Base-by-base conservation (phyloP, 805 yeast genomes). In the Sungouiozyma ichnusensis region DNA sequence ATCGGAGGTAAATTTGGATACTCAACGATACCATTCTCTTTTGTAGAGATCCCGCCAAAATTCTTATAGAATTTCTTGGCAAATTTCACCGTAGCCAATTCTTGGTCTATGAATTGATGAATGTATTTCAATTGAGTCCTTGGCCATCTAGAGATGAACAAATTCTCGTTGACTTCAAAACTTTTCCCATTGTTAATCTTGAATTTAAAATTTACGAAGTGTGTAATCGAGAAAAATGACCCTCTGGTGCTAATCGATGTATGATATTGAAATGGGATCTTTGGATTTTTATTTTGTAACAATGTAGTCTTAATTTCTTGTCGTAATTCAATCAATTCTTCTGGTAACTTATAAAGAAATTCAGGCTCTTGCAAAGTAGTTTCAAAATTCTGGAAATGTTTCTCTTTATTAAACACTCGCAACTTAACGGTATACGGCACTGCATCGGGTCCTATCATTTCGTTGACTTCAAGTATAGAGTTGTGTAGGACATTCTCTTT, bases 111-210 rank as follows among this genome's bases (percentile, higher is more conserved):
- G 71, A 81, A 69, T 45, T 66, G 67, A 42, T 77, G 64, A 11
- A 78, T 53, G 43, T 75, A 69, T 29, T 65, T 69, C 35, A 78
- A 63, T 48, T 73, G 67, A 2, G 57, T 48, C 32, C 71, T 56
- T 49, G 75, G 71, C 62, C 71, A 76, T 2, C 79, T 78, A 20
- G 79, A 65, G 0, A 79, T 65, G 1, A 73, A 72, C 3, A 79
- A 58, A 1, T 81, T 82, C 17, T 76, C 66, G 14, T 63, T 55
- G 9, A 74, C 54, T 36, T 68, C 73, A 33, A 77, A 60, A 44
- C 73, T 75, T 48, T 73, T 74, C 2, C 73, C 72, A 33, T 68
- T 72, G 15, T 58, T 56, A 17, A 74, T 53, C 44, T 74, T 75
- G 36, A 74, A 65, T 43, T 73, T 76, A 17, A 79, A 44, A 0